Evolutionary conservation across 2,329 filamentous ascomycete genomes (phyloP).

Genomic region (Colletotrichum sp.): DNA sequence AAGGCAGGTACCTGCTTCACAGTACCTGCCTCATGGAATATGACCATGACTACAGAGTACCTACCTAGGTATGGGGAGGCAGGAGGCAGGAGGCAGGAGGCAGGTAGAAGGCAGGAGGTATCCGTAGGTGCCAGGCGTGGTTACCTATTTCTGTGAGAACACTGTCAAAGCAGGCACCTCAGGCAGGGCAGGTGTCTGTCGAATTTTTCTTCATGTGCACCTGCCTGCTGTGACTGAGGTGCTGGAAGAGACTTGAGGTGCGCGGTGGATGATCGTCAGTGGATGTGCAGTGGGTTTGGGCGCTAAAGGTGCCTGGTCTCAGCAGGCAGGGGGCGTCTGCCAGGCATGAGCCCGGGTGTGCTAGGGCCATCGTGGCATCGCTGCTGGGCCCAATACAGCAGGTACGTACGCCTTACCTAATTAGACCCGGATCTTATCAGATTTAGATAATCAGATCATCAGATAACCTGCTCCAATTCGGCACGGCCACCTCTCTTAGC

Average conservation of each 20-base stretch:
- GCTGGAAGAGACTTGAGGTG: background rate
- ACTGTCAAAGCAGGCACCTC: too few relatives aligned
- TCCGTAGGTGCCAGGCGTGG: background rate
- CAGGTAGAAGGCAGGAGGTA: background rate
- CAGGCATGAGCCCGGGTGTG: background rate
- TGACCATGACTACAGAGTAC: background rate
- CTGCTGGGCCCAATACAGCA: constrained; percentile 3
- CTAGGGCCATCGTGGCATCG: constrained; percentile 9
- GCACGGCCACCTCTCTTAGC: background rate
- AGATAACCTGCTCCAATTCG: constrained; percentile 12
- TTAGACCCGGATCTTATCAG: constrained; percentile 17
- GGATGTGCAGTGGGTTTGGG: background rate
- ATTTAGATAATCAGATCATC: constrained; percentile 28
- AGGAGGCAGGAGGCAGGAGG: background rate
- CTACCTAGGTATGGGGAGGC: background rate
- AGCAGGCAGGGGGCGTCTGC: background rate
- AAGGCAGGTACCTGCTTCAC: background rate
- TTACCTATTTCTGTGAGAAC: background rate
- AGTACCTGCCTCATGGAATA: background rate
- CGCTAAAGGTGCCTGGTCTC: background rate
- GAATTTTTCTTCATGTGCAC: background rate
- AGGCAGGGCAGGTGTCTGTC: background rate
- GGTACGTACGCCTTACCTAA: constrained; percentile 20
- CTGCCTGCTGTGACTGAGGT: background rate
- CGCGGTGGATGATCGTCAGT: background rate